A percentile compares a stretch with the other conserved stretches of the same genome.
phyloP scores from a whole-genome alignment of 345 rosid genomes.

The Cardamine occulta region DNA sequence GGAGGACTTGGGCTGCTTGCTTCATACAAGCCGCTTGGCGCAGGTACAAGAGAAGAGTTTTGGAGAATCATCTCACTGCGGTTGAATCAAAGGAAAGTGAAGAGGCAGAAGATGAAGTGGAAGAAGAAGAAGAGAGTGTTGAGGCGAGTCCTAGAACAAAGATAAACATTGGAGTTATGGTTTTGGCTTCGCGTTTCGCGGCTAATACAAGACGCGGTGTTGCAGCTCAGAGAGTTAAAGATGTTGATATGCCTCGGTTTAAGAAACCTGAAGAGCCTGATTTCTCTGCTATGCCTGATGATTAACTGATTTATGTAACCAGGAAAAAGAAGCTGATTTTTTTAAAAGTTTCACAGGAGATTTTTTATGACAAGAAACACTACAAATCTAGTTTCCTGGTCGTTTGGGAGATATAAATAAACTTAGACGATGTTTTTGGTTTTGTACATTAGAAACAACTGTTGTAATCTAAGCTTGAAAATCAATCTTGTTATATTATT shows the following conservation, averaged over 20 bases:
- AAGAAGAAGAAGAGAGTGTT: slow-evolving; percentile 32
- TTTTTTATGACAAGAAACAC: slow-evolving; percentile 22
- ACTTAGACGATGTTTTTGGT: neutral
- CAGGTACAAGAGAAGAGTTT: slow-evolving; percentile 65
- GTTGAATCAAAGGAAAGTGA: slow-evolving; percentile 51
- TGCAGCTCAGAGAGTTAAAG: slow-evolving; percentile 63
- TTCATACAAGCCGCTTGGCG: slow-evolving; percentile 96
- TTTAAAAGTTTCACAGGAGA: neutral
- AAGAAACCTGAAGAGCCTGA: slow-evolving; percentile 87
- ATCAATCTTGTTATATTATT: neutral
- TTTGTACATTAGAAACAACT: slow-evolving; percentile 31
- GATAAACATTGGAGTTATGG: slow-evolving; percentile 56
- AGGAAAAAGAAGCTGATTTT: slow-evolving; percentile 11
- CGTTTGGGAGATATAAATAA: slow-evolving; percentile 12
- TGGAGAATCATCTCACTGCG: slow-evolving; percentile 52
- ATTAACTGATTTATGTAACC: slow-evolving; percentile 29
- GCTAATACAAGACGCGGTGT: slow-evolving; percentile 68
- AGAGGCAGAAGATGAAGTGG: slow-evolving; percentile 27
- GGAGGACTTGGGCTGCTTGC: slow-evolving; percentile 98
- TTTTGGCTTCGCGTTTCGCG: slow-evolving; percentile 73
- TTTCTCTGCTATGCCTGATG: slow-evolving; percentile 62
- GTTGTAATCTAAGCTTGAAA: slow-evolving; percentile 24
- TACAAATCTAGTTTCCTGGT: slow-evolving; percentile 2
- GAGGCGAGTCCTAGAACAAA: slow-evolving; percentile 43
- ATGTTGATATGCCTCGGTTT: slow-evolving; percentile 57